Evolutionary conservation across 192 early-diverging fungal genomes (phyloP).

Genomic region (Backusella mclennaniae): DNA sequence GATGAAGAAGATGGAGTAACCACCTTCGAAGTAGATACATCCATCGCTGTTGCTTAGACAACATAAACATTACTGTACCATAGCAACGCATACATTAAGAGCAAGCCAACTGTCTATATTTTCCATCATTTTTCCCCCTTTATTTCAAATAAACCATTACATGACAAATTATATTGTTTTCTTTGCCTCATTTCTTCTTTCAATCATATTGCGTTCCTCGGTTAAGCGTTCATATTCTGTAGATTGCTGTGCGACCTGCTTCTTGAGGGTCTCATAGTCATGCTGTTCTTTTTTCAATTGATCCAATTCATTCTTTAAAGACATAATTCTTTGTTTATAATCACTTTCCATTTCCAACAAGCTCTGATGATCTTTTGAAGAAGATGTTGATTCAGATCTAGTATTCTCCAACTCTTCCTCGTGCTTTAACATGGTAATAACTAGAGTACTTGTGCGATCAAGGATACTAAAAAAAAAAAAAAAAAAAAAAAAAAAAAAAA

Average conservation of each 20-base stretch:
- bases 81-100: not conserved
- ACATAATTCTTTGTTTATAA: slow-evolving; percentile 11
- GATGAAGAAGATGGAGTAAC: slow-evolving; percentile 50
- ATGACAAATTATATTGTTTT: not conserved
- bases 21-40: slow-evolving; percentile 16
- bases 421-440: slow-evolving; percentile 45
- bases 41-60: not conserved
- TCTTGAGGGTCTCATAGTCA: slow-evolving; percentile 31
- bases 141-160: not conserved
- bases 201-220: slow-evolving; percentile 23
- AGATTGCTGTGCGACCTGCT: slow-evolving; percentile 19
- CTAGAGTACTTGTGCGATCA: slow-evolving; percentile 51
- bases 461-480: slow-evolving; percentile 38
- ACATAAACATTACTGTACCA: not conserved
- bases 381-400: slow-evolving; percentile 8
- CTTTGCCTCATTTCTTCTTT: not conserved
- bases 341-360: slow-evolving; percentile 18
- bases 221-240: slow-evolving; percentile 26
- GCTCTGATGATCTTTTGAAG: slow-evolving; percentile 18
- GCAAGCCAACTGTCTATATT: not conserved
- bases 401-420: slow-evolving; percentile 40
- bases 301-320: slow-evolving; percentile 17
- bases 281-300: slow-evolving; percentile 22
- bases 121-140: not conserved
- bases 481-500: no score